Evolutionary conservation across 2,329 filamentous ascomycete genomes (phyloP).

Genomic region (Ciborinia camelliae): DNA sequence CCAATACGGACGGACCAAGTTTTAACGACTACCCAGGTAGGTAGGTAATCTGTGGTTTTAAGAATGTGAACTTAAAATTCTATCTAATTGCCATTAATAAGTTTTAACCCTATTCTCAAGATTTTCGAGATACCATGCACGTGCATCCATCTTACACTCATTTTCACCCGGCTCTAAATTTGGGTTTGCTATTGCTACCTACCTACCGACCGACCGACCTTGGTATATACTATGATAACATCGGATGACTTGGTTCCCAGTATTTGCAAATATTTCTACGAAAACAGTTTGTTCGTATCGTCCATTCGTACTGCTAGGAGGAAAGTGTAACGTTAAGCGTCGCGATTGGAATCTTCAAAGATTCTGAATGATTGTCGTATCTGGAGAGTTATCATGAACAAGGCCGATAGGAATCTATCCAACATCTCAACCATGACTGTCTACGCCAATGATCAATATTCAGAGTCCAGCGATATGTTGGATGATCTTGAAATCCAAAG

Average conservation of each 20-base stretch:
- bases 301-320: not conserved
- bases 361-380: not conserved
- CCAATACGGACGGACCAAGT: no score
- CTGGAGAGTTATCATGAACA: not conserved
- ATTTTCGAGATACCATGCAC: not conserved
- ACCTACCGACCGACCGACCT: no score
- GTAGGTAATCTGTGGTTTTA: no score
- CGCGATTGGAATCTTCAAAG: not conserved
- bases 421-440: constrained; percentile 22
- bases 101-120: no score
- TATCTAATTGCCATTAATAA: no score
- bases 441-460: constrained; percentile 18
- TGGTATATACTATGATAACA: not conserved
- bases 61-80: no score
- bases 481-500: constrained; percentile 34
- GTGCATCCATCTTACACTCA: not conserved
- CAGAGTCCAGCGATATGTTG: constrained; percentile 22
- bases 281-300: not conserved
- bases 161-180: not conserved
- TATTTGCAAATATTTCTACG: not conserved
- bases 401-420: not conserved
- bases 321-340: not conserved
- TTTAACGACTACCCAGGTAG: no score
- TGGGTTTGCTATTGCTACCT: not conserved
- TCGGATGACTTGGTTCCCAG: not conserved